phyloP scores from a whole-genome alignment of 331 rosid species.

The Erythrophleum ivorense region DNA sequence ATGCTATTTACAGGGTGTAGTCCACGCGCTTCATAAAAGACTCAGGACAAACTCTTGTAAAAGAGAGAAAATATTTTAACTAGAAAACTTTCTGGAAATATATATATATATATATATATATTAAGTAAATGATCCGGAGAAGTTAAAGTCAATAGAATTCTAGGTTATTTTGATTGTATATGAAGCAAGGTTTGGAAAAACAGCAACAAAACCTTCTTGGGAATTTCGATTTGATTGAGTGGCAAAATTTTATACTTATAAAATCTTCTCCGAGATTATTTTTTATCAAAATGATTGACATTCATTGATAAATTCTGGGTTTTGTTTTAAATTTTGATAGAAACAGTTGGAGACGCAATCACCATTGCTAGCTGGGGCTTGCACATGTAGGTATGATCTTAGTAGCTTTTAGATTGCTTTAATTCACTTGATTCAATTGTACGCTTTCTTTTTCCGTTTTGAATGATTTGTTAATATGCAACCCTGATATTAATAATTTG shows the following conservation, averaged over 20 bases:
- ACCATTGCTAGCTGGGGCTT: constrained; percentile 55
- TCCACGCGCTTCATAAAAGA: too few relatives aligned
- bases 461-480: too few relatives aligned
- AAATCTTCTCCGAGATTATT: constrained; percentile 18
- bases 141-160: constrained; percentile 46
- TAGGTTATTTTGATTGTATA: constrained; percentile 62
- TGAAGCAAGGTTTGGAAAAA: constrained; percentile 73
- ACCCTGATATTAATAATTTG: too few relatives aligned
- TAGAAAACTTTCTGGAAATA: constrained; percentile 39
- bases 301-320: constrained; percentile 40
- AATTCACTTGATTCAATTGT: constrained; percentile 44
- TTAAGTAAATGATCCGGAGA: constrained; percentile 73
- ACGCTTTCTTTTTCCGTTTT: constrained; percentile 59
- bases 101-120: constrained; percentile 28
- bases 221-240: constrained; percentile 72
- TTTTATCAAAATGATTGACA: constrained; percentile 47
- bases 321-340: constrained; percentile 44
- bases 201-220: constrained; percentile 66
- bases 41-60: too few relatives aligned
- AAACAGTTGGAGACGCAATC: constrained; percentile 59
- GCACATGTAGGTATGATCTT: constrained; percentile 61
- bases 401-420: constrained; percentile 32
- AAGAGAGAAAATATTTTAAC: too few relatives aligned
- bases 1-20: too few relatives aligned
- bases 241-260: constrained; percentile 43